Conservation (phyloP, 805 yeast genomes). For the Wickerhamiella bombiphila region DNA sequence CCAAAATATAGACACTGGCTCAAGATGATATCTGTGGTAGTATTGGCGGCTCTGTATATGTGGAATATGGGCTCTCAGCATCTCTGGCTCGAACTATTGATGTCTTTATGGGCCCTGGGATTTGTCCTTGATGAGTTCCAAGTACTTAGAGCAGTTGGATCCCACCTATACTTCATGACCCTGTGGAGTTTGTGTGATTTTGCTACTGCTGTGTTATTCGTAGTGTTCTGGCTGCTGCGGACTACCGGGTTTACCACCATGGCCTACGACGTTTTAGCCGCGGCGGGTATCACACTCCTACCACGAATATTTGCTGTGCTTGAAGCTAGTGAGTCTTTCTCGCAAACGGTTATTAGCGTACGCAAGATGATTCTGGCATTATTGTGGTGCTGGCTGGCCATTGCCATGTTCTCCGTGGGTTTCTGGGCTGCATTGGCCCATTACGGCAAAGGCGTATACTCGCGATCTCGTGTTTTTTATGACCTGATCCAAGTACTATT, state of each 20-base stretch:
- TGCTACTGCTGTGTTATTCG: constrained; percentile 28
- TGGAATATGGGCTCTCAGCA: constrained; percentile 14
- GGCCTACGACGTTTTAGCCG: constrained; percentile 23
- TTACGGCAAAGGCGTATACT: constrained; percentile 29
- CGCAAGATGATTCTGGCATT: constrained; percentile 38
- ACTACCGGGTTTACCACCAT: constrained; percentile 5
- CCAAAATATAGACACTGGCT: constrained; percentile 26
- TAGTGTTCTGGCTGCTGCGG: constrained; percentile 20
- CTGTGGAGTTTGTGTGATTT: constrained; percentile 42
- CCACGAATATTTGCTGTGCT: constrained; percentile 37
- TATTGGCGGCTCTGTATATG: constrained; percentile 22
- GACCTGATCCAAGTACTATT: constrained; percentile 38
- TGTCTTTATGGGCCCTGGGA: not conserved
- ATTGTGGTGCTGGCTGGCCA: constrained; percentile 33
- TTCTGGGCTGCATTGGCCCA: constrained; percentile 41
- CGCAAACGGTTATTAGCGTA: constrained; percentile 36
- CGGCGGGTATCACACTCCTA: constrained; percentile 32
- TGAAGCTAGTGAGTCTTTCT: constrained; percentile 38
- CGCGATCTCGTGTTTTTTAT: constrained; percentile 33
- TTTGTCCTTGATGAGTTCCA: constrained; percentile 31
- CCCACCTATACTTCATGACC: constrained; percentile 31
- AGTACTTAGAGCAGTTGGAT: constrained; percentile 32
- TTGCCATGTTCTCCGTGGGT: constrained; percentile 37
- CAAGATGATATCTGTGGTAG: constrained; percentile 21
- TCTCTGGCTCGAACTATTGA: not conserved